These are phyloP conservation scores for Pyronema domesticum DNA, from an alignment of 495 filamentous ascomycete genomes.

Conservation along the genomic window DNA sequence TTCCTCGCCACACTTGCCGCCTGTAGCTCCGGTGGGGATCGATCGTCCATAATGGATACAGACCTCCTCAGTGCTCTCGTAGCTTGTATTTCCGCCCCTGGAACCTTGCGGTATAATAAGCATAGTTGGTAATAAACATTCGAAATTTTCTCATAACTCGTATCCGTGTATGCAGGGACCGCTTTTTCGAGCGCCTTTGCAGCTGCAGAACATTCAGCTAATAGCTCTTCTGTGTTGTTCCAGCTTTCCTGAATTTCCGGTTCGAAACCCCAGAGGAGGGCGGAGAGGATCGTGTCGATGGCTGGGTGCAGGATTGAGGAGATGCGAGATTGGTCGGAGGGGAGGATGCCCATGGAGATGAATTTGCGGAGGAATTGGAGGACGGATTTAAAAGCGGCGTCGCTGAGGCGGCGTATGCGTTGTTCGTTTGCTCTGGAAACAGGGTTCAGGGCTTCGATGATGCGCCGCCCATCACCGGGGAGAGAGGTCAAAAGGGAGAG, in stretches of 20 bases:
- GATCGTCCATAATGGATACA: conserved; percentile 10
- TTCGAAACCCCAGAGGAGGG: conserved; percentile 16
- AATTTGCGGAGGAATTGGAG: conserved; percentile 22
- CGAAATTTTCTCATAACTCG: conserved; percentile 21
- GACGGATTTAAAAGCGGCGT: conserved; percentile 7
- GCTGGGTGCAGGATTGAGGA: conserved; percentile 14
- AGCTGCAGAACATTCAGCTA: conserved; percentile 9
- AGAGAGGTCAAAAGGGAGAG: not conserved
- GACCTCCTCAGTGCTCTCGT: conserved; percentile 14
- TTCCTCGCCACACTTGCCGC: conserved; percentile 12
- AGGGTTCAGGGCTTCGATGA: not conserved
- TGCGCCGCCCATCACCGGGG: not conserved
- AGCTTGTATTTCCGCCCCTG: conserved; percentile 13
- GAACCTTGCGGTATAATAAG: conserved; percentile 17
- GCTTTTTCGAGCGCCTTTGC: not conserved
- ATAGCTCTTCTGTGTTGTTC: conserved; percentile 13
- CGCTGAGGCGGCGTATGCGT: not conserved
- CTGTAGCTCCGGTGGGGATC: conserved; percentile 12
- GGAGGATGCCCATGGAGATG: conserved; percentile 16
- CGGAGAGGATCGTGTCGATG: conserved; percentile 18
- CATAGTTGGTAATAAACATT: conserved; percentile 21
- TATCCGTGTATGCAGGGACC: not conserved
- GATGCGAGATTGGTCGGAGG: conserved; percentile 12
- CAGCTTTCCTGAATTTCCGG: conserved; percentile 8
- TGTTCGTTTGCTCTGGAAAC: not conserved